Evolutionary conservation across 371 early-diverging fungal genomes (phyloP), one percentile per base, ranked within the genome.

Genomic region (Mortierella sp.): DNA sequence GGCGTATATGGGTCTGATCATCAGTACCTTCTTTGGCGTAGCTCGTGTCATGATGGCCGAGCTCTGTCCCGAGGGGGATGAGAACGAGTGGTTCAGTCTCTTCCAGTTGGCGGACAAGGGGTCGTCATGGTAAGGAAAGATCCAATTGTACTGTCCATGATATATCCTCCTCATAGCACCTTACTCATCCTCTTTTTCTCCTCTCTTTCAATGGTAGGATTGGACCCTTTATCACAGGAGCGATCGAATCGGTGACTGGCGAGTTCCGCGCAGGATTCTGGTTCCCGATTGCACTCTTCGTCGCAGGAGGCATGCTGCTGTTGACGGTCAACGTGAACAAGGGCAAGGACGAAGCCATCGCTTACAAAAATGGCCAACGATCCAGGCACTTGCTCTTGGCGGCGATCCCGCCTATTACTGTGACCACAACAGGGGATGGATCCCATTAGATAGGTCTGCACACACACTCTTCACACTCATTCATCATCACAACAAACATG

Each of bases 61-160:
- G 62, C 55, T 88, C 49, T 79, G 82, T 3, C 88, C 88, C 0
- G 80, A 71, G 51, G 88, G 88, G 10, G 85, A 83, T 45, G 88
- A 88, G 64, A 86, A 85, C 22, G 63, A 86, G 48, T 88, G 85
- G 80, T 86, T 88, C 68, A 84, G 86, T 61, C 61, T 88, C 17
- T 88, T 88, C 63, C 85, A 85, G 56, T 80, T 88, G 2, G 82
- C 85, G 29, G 86, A 88, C 51, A 88, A 88, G 54, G 88, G 80
- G 2, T 86, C 86, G 1, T 82, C 85, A 10, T 88, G 76, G 76
- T 72, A 66, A 60, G 56, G 13, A 31, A 2, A 13, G 41, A 22
- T 43, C 39, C 41, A 13, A 7, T 17, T 29, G n/a, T 19, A 44
- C 7, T 44, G 44, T 7, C 19, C 44, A n/a, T 17, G n/a, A n/a